Evolutionary conservation across 2,329 filamentous ascomycete genomes (phyloP).

Genomic region (Trichoderma cornu-damae): DNA sequence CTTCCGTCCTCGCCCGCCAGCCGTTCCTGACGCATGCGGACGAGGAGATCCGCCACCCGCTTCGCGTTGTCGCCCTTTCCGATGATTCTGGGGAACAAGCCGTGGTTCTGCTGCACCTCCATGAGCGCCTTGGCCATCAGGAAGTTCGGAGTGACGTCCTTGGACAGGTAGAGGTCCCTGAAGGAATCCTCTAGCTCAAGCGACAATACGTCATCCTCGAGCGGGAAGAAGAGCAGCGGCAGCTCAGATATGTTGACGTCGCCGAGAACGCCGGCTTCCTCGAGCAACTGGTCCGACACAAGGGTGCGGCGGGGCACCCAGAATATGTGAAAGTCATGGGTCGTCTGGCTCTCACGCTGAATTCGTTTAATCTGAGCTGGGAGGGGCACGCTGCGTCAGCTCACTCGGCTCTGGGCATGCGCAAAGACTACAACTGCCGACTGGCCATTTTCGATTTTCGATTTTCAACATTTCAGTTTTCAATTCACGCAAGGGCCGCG

Average conservation of each 20-base stretch:
- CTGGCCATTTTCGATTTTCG: background rate
- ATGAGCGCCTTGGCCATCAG: constrained; percentile 87
- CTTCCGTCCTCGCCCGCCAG: constrained; percentile 70
- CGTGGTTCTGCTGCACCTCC: constrained; percentile 86
- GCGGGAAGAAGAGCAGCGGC: constrained; percentile 80
- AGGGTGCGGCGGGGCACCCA: constrained; percentile 92
- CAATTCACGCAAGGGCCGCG: background rate
- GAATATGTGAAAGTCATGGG: constrained; percentile 95
- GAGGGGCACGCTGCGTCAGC: constrained; percentile 19
- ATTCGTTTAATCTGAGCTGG: constrained; percentile 89
- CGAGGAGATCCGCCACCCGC: constrained; percentile 76
- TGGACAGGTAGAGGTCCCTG: constrained; percentile 78
- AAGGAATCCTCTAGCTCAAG: constrained; percentile 86
- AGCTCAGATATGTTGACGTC: constrained; percentile 87
- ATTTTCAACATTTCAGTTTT: too few species aligned
- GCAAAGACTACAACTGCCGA: background rate
- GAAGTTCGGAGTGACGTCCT: constrained; percentile 87
- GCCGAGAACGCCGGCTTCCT: constrained; percentile 87
- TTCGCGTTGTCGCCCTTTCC: constrained; percentile 96
- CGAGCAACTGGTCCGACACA: constrained; percentile 84
- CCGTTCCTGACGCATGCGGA: constrained; percentile 87
- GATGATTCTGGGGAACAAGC: constrained; percentile 88
- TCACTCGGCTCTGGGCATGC: background rate
- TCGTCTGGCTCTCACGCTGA: constrained; percentile 78
- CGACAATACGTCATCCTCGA: constrained; percentile 87